These are phyloP conservation scores for Eimeria acervulina DNA, from an alignment of 169 alveolate genomes.

Conservation along the genomic window DNA sequence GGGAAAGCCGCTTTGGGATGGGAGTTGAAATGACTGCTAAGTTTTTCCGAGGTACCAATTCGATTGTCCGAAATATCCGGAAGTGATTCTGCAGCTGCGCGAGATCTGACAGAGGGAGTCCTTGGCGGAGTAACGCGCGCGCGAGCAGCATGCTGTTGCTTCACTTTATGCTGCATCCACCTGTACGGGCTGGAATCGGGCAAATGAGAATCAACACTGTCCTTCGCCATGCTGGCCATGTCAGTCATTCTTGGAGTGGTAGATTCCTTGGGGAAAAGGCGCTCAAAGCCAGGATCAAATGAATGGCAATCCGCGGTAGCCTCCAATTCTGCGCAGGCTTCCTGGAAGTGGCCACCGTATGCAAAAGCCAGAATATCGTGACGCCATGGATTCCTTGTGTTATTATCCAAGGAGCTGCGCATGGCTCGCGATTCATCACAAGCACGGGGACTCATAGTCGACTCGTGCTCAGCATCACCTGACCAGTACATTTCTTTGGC, in stretches of 20 bases:
- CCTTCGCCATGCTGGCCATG: not conserved
- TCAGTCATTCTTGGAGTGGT: not conserved
- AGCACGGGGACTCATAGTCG: not conserved
- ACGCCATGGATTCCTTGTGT: not conserved
- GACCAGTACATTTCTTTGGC: not conserved
- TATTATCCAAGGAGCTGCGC: not conserved
- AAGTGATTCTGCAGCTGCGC: not conserved
- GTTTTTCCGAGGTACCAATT: not conserved
- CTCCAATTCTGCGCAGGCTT: too few species aligned
- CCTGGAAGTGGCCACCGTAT: conserved; percentile 3
- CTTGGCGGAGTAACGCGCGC: not conserved
- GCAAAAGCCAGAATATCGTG: conserved; percentile 14
- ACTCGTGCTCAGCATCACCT: not conserved
- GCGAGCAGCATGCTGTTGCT: not conserved
- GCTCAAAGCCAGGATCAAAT: not conserved
- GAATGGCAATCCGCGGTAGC: not conserved
- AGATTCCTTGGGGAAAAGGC: not conserved
- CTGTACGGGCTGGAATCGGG: not conserved
- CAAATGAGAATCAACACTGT: not conserved
- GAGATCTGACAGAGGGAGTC: not conserved
- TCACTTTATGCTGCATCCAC: not conserved
- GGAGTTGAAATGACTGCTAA: not conserved
- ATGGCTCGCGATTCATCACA: not conserved
- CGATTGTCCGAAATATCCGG: not conserved
- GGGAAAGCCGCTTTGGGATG: not conserved